Evolutionary conservation across 1,139 yeast genomes (phyloP).

Genomic region (Lodderomyces metapsilosis): DNA sequence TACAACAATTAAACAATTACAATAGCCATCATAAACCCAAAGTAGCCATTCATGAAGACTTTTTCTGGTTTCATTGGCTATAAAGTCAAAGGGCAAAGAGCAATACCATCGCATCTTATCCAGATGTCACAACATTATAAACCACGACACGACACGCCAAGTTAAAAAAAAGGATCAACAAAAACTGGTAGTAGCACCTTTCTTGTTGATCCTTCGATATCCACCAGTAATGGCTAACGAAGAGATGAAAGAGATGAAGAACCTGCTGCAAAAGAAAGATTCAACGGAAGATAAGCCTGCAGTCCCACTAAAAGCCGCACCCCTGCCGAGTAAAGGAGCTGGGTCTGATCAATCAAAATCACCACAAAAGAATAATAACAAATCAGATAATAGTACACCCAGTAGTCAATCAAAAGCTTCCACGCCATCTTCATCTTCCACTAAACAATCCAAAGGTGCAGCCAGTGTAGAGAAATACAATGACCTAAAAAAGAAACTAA

Average conservation of each 20-base stretch:
- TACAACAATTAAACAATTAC: no score
- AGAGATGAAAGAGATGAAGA: not conserved
- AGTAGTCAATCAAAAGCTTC: conserved; percentile 4
- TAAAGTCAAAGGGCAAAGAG: no score
- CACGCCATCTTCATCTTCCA: conserved; percentile 1
- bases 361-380: conserved; percentile 4
- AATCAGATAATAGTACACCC: conserved; percentile 3
- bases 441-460: not conserved
- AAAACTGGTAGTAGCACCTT: no score
- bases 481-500: conserved; percentile 63
- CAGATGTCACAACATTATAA: no score
- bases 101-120: no score
- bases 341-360: conserved; percentile 1
- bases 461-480: conserved; percentile 54
- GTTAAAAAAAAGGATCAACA: no score
- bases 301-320: not conserved
- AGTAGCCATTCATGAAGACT: no score
- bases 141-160: no score
- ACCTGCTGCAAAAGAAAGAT: conserved; percentile 1
- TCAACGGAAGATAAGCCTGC: not conserved
- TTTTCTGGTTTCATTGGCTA: no score
- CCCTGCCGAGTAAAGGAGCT: conserved; percentile 2
- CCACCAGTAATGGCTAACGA: not conserved
- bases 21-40: no score
- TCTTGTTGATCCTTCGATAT: no score